These are phyloP conservation scores for Tetrahymena borealis DNA, from an alignment of 73 alveolate species.

Conservation along the genomic window DNA sequence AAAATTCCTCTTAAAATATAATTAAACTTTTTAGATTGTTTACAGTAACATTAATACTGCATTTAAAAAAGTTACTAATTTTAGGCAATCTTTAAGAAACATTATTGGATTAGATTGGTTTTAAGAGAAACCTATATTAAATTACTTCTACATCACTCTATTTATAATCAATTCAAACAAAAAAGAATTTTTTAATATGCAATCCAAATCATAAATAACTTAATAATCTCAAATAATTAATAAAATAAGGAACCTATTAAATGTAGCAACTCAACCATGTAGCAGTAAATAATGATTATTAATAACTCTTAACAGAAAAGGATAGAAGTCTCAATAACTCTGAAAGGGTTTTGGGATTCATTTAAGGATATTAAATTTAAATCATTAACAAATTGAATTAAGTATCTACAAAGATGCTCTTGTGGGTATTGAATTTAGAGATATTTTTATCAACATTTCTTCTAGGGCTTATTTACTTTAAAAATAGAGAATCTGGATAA, in stretches of 20 bases:
- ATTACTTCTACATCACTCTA: too few relatives aligned
- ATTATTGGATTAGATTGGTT: too few relatives aligned
- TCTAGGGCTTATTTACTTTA: neutral
- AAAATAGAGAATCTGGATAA: neutral
- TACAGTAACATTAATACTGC: too few relatives aligned
- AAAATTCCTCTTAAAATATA: too few relatives aligned
- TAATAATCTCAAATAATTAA: too few relatives aligned
- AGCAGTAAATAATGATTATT: neutral
- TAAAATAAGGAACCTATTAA: neutral
- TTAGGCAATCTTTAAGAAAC: too few relatives aligned
- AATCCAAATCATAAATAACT: too few relatives aligned
- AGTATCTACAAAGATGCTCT: neutral
- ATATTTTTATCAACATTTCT: neutral
- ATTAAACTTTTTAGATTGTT: too few relatives aligned
- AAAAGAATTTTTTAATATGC: too few relatives aligned
- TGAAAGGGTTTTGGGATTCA: neutral
- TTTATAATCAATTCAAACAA: too few relatives aligned
- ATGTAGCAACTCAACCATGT: neutral
- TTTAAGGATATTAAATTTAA: neutral
- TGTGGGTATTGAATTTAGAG: neutral
- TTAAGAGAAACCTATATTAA: too few relatives aligned
- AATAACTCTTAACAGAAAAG: neutral
- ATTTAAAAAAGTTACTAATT: too few relatives aligned
- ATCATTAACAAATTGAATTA: neutral
- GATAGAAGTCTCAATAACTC: neutral